These are phyloP conservation scores for Gamarada debralockiae DNA, from an alignment of 495 filamentous ascomycete genomes.

Conservation along the genomic window DNA sequence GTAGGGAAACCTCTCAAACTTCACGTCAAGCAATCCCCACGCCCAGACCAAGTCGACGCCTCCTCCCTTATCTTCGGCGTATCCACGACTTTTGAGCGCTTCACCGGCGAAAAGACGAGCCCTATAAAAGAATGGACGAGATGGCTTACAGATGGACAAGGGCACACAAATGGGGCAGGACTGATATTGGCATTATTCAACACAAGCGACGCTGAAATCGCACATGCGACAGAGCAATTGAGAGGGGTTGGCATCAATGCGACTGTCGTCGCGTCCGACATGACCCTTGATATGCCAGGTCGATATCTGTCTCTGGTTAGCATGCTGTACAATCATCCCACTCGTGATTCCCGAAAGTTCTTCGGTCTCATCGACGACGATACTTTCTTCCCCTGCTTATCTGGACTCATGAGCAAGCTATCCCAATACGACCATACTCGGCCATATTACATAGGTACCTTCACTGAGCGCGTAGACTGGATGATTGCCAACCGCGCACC, in stretches of 20 bases:
- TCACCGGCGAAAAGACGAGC: conserved; percentile 39
- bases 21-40: conserved; percentile 18
- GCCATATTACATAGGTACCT: conserved; percentile 49
- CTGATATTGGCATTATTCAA: conserved; percentile 48
- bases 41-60: conserved; percentile 34
- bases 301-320: conserved; percentile 33
- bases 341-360: conserved; percentile 18
- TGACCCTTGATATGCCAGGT: conserved; percentile 24
- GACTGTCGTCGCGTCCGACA: conserved; percentile 24
- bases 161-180: conserved; percentile 33
- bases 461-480: conserved; percentile 45
- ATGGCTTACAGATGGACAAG: conserved; percentile 30
- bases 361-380: conserved; percentile 36
- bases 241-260: conserved; percentile 27
- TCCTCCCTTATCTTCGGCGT: conserved; percentile 56
- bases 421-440: conserved; percentile 40
- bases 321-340: conserved; percentile 25
- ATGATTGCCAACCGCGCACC: conserved; percentile 40
- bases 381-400: conserved; percentile 53
- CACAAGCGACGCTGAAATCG: conserved; percentile 22
- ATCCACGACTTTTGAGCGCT: conserved; percentile 48
- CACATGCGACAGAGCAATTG: conserved; percentile 26
- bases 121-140: conserved; percentile 31
- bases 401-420: conserved; percentile 42
- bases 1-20: conserved; percentile 8